Base-by-base conservation (phyloP, 768 basidiomycete species). In the Lentinus brumalis region DNA sequence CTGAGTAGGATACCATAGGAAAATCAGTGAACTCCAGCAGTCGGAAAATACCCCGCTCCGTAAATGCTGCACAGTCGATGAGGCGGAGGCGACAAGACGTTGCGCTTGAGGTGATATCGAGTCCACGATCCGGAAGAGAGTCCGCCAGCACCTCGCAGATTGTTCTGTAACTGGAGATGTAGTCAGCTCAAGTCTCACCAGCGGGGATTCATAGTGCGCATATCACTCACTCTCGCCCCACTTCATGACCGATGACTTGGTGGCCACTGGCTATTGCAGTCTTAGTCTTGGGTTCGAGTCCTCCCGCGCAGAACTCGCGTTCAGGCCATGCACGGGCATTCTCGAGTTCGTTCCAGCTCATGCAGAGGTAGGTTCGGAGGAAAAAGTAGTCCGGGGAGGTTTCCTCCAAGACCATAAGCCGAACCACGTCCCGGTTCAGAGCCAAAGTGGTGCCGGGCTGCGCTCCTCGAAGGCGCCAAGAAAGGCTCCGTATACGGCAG, bases 11-110 rank as follows among this genome's bases (percentile, higher is more conserved):
- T 14, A 39, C 10, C n/a, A 47, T 45, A 21, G 62, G 62, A 32
- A 63, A 45, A 14, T 54, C 45, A 4, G 53, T 8, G 15, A 56
- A 59, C 35, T 63, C 62, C 21, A 46, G 30, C 50, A 63, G 50
- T 9, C 53, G 40, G 7, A 63, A 29, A 1, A 31, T 11, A 3
- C 40, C 35, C 1, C 51, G 40, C 7, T 56, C 49, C 21, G 45
- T 15, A 10, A 63, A 14, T 14, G 52, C 50, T 11, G 29, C 32
- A 29, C 62, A 59, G 31, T 63, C 62, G 39, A 63, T 30, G 5
- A 63, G 47, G n/a, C 62, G 62, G 35, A 55, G 35, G 15, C 32
- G 53, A 30, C 54, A 29, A 4, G 53, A 46, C 2, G 57, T 56
- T 1, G 57, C 62, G 11, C 3, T 32, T n/a, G n/a, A 4, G 9